Evolutionary conservation across 140 eudicot genomes (phyloP), one percentile per base, ranked within the genome.

Genomic region (Stevia rebaudiana): DNA sequence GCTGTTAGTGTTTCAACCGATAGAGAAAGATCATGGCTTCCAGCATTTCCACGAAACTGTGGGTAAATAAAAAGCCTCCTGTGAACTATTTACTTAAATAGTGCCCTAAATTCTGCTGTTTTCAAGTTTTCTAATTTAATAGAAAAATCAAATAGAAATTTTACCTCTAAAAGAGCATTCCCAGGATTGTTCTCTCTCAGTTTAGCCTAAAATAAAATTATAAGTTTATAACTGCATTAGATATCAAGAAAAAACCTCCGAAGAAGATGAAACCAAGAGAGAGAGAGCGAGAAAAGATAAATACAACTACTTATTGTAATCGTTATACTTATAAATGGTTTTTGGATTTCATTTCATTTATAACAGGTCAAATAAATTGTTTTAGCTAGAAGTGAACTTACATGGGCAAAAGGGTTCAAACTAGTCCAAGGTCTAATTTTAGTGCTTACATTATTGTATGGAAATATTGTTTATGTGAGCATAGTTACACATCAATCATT

Each of bases 1-100:
- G 89, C 82, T 48, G 95, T 74, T 69, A 92, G 79, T 42, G 98
- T 87, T 73, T 92, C 96, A 74, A 88, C 74, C 11, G 98, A 88
- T 8, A 92, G 65, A 35, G 89, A 18, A 42, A 92, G 87, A 81
- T 92, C 98, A 79, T 92, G 98, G 74, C 98, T 92, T 67, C 98
- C 96, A 75, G 98, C 98, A 83, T 92, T 92, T 81, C 98, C 98
- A 33, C 95, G 96, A 18, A 74, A 84, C 96, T 91, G 87, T 39
- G 72, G 65, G 33, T 72, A 41, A 70, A 70, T 39, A 78, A 65
- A 63, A 65, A 78, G 70, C 49, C 67, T 41, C 64, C 69, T 42
- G 63, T 73, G 65, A 64, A 51, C 60, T 59, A 51, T 57, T 77
- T 69, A 65, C 68, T 74, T 8, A 43, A 22, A 64, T 6, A 44